A percentile compares a stretch with the other conserved stretches of the same genome.
These are phyloP conservation scores for Paramarasmius palmivorus DNA, from an alignment of 1,284 basidiomycete genomes.

Conservation along the genomic window DNA sequence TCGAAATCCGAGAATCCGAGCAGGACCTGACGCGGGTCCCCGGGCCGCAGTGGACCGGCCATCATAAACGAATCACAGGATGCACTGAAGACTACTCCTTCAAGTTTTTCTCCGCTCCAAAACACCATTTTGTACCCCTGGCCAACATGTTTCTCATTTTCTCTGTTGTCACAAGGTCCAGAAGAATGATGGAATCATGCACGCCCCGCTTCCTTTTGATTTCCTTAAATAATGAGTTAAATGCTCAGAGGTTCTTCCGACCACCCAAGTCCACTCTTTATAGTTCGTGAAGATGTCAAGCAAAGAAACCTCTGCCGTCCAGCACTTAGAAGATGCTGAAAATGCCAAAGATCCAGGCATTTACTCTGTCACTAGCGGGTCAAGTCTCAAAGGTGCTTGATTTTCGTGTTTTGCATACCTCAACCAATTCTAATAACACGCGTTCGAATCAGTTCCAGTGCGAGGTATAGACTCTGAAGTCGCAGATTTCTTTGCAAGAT, in stretches of 20 bases:
- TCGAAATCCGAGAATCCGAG: too few species aligned
- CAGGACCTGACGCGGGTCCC: too few species aligned
- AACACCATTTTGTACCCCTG: too few species aligned
- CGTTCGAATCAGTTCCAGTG: conserved; percentile 14
- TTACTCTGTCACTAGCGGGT: conserved; percentile 4
- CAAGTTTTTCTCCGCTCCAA: too few species aligned
- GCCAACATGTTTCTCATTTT: too few species aligned
- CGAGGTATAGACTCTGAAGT: conserved; percentile 50
- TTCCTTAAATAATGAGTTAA: too few species aligned
- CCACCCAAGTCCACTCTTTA: too few species aligned
- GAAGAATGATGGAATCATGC: neutral
- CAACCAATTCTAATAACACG: neutral
- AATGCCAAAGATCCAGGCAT: conserved; percentile 27
- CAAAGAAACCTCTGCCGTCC: conserved; percentile 18
- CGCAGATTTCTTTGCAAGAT: conserved; percentile 44
- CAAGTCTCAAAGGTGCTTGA: conserved; percentile 3
- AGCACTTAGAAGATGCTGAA: conserved; percentile 27
- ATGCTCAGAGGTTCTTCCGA: neutral
- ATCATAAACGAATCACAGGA: too few species aligned
- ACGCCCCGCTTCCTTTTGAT: neutral
- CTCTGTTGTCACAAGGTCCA: too few species aligned
- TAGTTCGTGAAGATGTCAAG: conserved; percentile 4
- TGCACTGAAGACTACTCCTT: too few species aligned
- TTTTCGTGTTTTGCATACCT: neutral
- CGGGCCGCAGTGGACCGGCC: too few species aligned